Conservation (phyloP, 441 rosid genomes). For the Syzygium malaccense region DNA sequence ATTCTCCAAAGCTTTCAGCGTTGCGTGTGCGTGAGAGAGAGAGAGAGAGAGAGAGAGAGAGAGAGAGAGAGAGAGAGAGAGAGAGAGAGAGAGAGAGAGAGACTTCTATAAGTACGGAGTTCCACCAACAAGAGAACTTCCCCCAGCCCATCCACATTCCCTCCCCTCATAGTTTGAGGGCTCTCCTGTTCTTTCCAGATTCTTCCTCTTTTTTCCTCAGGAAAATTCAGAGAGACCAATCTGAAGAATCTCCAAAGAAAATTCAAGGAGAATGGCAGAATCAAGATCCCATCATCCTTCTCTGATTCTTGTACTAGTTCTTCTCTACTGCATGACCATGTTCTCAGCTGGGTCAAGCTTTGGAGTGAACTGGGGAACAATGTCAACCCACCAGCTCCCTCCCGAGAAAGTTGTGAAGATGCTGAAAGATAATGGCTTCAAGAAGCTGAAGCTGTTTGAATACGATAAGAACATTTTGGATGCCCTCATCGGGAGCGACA, state of each 20-base stretch:
- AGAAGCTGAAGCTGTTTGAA: constrained; percentile 49
- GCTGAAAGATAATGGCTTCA: constrained; percentile 34
- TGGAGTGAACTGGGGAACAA: constrained; percentile 61
- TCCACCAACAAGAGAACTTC: not conserved
- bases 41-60: too few species aligned
- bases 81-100: not conserved
- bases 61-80: not conserved
- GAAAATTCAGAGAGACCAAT: not conserved
- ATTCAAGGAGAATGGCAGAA: constrained; percentile 22
- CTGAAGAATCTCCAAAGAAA: constrained; percentile 2
- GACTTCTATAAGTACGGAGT: constrained; percentile 3
- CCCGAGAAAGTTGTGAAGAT: constrained; percentile 42
- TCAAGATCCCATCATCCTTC: not conserved
- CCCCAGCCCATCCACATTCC: constrained; percentile 7
- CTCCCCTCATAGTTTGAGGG: constrained; percentile 1
- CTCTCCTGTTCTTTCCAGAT: constrained; percentile 5
- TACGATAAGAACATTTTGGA: constrained; percentile 37
- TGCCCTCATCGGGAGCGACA: constrained; percentile 36
- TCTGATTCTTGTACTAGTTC: constrained; percentile 2
- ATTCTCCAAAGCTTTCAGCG: constrained; percentile 9
- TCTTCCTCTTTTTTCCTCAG: not conserved
- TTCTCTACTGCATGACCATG: constrained; percentile 2
- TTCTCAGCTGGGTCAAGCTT: constrained; percentile 5
- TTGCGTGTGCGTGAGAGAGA: not conserved
- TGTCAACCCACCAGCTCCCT: constrained; percentile 42